phyloP scores from a whole-genome alignment of 179 eudicot species.

The Gypsophila paniculata region DNA sequence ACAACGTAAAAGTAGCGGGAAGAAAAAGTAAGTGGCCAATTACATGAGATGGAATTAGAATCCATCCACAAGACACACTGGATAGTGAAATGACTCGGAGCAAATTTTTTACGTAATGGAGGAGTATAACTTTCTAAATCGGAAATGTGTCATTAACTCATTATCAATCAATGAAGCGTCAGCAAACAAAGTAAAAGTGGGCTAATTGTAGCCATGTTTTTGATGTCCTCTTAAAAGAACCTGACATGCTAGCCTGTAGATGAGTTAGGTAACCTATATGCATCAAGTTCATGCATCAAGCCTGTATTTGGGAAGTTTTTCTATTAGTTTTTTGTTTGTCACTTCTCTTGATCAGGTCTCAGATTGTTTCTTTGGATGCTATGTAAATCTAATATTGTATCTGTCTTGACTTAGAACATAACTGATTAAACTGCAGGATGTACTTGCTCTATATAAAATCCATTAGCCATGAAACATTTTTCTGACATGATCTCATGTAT shows the following conservation, averaged over 20 bases:
- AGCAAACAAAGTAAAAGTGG: not conserved
- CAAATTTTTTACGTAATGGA: no score
- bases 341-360: not conserved
- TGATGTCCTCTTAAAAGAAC: not conserved
- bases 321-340: not conserved
- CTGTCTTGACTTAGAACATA: not conserved
- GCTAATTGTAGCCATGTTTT: not conserved
- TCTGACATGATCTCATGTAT: conserved; percentile 13
- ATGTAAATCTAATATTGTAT: not conserved
- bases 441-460: conserved; percentile 6
- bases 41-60: no score
- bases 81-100: no score
- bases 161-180: not conserved
- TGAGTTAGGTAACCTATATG: not conserved
- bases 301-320: no score
- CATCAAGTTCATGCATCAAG: no score
- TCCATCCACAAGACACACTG: no score
- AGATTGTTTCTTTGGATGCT: not conserved
- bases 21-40: no score
- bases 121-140: no score
- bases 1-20: no score
- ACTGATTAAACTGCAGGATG: not conserved
- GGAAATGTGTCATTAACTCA: not conserved
- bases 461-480: not conserved
- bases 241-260: not conserved